A percentile compares a stretch with the other conserved stretches of the same genome.
Conservation (phyloP, 1,139 yeast genomes). For the Yamadazyma siamensis region DNA sequence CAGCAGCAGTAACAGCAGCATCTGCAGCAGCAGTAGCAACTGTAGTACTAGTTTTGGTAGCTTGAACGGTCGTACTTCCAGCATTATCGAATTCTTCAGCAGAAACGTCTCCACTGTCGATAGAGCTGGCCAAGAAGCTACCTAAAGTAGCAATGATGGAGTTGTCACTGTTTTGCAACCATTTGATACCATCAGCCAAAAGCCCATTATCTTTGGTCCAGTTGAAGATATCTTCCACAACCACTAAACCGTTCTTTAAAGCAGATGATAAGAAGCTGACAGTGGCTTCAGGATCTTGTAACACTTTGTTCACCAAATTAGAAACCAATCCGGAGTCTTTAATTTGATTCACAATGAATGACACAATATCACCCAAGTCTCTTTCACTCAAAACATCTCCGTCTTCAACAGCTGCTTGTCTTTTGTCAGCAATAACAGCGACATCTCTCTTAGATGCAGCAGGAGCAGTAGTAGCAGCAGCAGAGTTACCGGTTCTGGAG, state of each 20-base stretch:
- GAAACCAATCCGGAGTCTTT: constrained; percentile 36
- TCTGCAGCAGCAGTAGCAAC: constrained; percentile 10
- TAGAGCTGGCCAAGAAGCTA: constrained; percentile 21
- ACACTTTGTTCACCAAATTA: constrained; percentile 29
- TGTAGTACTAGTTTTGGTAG: constrained; percentile 12
- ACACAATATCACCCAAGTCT: constrained; percentile 30
- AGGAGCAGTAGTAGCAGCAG: constrained; percentile 17
- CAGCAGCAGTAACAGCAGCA: constrained; percentile 12
- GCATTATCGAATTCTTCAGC: constrained; percentile 26
- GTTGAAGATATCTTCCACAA: constrained; percentile 32
- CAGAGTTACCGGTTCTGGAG: constrained; percentile 15
- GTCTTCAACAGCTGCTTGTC: constrained; percentile 9
- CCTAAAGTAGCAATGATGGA: constrained; percentile 12
- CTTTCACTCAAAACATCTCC: constrained; percentile 32
- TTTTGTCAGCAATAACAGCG: constrained; percentile 5
- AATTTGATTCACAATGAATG: constrained; percentile 26
- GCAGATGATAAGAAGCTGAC: constrained; percentile 32
- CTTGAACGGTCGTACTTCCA: constrained; percentile 17
- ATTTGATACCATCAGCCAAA: constrained; percentile 28
- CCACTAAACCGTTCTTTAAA: constrained; percentile 31
- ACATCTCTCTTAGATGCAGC: constrained; percentile 3
- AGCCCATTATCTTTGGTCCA: constrained; percentile 43
- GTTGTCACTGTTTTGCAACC: constrained; percentile 31
- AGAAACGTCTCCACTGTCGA: constrained; percentile 26
- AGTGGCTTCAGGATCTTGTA: constrained; percentile 37